Evolutionary conservation across 352 stramenopile species (phyloP).

Genomic region (Phytophthora sp.): DNA sequence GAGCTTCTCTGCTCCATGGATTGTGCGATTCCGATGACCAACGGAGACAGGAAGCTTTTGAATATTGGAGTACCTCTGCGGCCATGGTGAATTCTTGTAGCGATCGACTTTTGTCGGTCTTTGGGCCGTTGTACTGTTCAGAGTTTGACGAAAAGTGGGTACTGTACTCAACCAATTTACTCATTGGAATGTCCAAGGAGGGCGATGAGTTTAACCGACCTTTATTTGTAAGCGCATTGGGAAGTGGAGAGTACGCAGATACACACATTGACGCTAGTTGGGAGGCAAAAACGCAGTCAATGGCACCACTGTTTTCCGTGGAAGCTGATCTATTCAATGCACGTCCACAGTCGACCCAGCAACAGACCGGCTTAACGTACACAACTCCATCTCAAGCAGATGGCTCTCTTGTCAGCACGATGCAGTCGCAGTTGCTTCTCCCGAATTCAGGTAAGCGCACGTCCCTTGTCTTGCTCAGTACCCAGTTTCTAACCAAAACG

Average conservation of each 20-base stretch:
- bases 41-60: slow-evolving; percentile 46
- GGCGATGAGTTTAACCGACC: slow-evolving; percentile 35
- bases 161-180: slow-evolving; percentile 67
- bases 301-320: slow-evolving; percentile 81
- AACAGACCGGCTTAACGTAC: slow-evolving; percentile 1
- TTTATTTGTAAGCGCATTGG: slow-evolving; percentile 63
- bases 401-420: slow-evolving; percentile 15
- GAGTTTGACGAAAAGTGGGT: slow-evolving; percentile 69
- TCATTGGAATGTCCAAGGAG: slow-evolving; percentile 47
- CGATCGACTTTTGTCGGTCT: slow-evolving; percentile 61
- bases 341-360: slow-evolving; percentile 4
- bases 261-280: slow-evolving; percentile 70
- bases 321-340: slow-evolving; percentile 60
- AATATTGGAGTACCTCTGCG: slow-evolving; percentile 55
- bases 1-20: slow-evolving; percentile 49
- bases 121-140: slow-evolving; percentile 49
- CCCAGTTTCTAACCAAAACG: background rate
- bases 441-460: slow-evolving; percentile 31
- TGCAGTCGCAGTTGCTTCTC: slow-evolving; percentile 59
- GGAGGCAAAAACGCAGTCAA: slow-evolving; percentile 69
- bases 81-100: slow-evolving; percentile 42
- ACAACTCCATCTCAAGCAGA: slow-evolving; percentile 18
- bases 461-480: background rate
- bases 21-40: slow-evolving; percentile 56
- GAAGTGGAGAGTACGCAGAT: slow-evolving; percentile 52